These are phyloP conservation scores for Aaosphaeria arxii DNA, from an alignment of 2,329 filamentous ascomycete genomes.

Conservation along the genomic window DNA sequence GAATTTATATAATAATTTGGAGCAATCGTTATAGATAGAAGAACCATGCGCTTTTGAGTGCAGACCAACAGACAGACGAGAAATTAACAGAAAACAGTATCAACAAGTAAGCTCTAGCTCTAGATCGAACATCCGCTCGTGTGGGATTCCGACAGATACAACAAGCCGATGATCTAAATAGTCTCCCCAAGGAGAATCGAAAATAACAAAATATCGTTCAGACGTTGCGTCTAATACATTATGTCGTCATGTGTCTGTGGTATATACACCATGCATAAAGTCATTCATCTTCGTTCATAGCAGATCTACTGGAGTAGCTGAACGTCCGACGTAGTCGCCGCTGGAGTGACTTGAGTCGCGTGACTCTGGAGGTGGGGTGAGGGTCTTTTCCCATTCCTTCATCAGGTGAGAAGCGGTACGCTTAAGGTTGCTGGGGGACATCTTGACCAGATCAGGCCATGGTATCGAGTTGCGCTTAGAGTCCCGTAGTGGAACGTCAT, in stretches of 20 bases:
- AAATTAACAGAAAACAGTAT: no score
- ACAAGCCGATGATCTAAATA: conserved; percentile 7
- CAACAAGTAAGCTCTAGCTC: no score
- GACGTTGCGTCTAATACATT: conserved; percentile 24
- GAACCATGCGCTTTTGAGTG: no score
- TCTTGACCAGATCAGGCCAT: conserved; percentile 69
- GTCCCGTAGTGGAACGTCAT: conserved; percentile 22
- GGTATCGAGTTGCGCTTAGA: conserved; percentile 46
- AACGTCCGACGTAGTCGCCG: conserved; percentile 35
- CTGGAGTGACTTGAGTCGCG: conserved; percentile 26
- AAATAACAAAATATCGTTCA: conserved; percentile 15
- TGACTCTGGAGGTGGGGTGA: conserved; percentile 51
- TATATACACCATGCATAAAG: not conserved
- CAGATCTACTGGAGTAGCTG: conserved; percentile 18
- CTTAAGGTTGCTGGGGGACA: conserved; percentile 74
- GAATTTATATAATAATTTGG: no score
- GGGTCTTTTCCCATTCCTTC: conserved; percentile 84
- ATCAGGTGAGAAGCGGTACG: conserved; percentile 81
- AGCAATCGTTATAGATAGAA: no score
- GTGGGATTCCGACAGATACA: no score
- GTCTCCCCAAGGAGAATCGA: conserved; percentile 8
- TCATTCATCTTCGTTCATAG: conserved; percentile 4
- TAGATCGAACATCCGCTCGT: no score
- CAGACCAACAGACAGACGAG: no score
- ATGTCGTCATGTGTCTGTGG: conserved; percentile 23